These are phyloP conservation scores for Candida andamanensis DNA, from an alignment of 805 yeast species.

Conservation along the genomic window DNA sequence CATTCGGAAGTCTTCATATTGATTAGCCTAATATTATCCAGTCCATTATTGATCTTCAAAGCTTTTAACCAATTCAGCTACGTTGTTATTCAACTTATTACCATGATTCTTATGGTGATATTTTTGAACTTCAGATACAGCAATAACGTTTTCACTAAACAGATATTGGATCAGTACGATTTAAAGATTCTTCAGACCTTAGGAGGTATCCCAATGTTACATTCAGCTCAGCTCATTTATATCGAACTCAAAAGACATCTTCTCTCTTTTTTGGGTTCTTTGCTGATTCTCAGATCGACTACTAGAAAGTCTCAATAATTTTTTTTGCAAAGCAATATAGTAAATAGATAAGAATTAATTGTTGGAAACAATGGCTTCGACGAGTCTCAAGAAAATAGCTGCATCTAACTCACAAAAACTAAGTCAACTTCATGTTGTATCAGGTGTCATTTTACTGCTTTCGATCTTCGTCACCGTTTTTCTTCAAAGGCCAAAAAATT, in stretches of 20 bases:
- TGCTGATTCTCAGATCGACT: too few species aligned
- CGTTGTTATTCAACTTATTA: conserved; percentile 29
- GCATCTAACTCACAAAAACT: conserved; percentile 32
- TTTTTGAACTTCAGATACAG: conserved; percentile 34
- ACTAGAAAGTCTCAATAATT: conserved; percentile 6
- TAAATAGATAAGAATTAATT: too few species aligned
- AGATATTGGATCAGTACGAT: conserved; percentile 44
- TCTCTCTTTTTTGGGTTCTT: too few species aligned
- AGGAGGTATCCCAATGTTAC: conserved; percentile 11
- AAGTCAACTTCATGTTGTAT: conserved; percentile 31
- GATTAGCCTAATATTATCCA: conserved; percentile 17
- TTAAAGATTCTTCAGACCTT: conserved; percentile 27
- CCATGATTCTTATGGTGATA: conserved; percentile 24
- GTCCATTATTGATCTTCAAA: conserved; percentile 22
- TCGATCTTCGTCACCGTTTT: conserved; percentile 33
- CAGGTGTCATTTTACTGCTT: conserved; percentile 27
- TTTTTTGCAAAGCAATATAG: too few species aligned
- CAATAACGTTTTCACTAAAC: conserved; percentile 25
- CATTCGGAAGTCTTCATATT: conserved; percentile 29
- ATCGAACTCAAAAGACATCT: conserved; percentile 1
- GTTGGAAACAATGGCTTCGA: conserved; percentile 46
- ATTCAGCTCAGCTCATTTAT: conserved; percentile 4
- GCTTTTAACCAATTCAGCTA: conserved; percentile 19
- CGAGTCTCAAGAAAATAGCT: conserved; percentile 51
- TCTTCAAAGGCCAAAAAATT: conserved; percentile 44